phyloP scores from a whole-genome alignment of 2,329 filamentous ascomycete species.

The Colletotrichum acutatum region DNA sequence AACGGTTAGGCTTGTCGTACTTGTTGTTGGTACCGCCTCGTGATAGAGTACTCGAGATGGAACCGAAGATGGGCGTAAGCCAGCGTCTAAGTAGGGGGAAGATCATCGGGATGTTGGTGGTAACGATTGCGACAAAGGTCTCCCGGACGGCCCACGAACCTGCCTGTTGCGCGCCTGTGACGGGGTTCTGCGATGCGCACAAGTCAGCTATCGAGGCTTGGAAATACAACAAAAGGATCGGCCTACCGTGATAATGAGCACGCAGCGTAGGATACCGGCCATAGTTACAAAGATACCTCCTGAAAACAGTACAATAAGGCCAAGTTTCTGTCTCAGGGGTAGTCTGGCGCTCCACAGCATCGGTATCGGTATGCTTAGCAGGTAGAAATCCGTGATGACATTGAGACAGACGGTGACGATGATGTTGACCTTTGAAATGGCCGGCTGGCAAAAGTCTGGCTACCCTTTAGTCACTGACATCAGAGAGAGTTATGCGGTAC shows the following conservation, averaged over 20 bases:
- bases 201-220: neutral
- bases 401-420: slow-evolving; percentile 36
- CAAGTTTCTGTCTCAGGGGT: slow-evolving; percentile 43
- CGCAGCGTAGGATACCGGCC: slow-evolving; percentile 49
- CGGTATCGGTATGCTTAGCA: slow-evolving; percentile 37
- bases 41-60: slow-evolving; percentile 14
- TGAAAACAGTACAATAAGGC: slow-evolving; percentile 51
- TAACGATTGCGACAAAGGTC: slow-evolving; percentile 36
- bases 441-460: slow-evolving; percentile 38
- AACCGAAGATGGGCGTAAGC: slow-evolving; percentile 27
- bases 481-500: slow-evolving; percentile 38
- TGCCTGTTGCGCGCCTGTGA: slow-evolving; percentile 28
- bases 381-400: slow-evolving; percentile 37
- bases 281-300: slow-evolving; percentile 53
- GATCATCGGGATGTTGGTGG: slow-evolving; percentile 36
- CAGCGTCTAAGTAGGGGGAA: slow-evolving; percentile 25
- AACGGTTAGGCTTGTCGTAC: slow-evolving; percentile 18
- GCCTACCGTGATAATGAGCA: slow-evolving; percentile 43
- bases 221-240: too few species aligned
- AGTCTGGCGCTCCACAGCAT: slow-evolving; percentile 42
- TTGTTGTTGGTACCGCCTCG: slow-evolving; percentile 11
- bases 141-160: slow-evolving; percentile 37
- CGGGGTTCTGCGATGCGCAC: slow-evolving; percentile 12
- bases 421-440: slow-evolving; percentile 35
- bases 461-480: slow-evolving; percentile 47